Evolutionary conservation across 495 filamentous ascomycete genomes (phyloP), one percentile per base, ranked within the genome.

Genomic region (Aspergillus homomorphus): DNA sequence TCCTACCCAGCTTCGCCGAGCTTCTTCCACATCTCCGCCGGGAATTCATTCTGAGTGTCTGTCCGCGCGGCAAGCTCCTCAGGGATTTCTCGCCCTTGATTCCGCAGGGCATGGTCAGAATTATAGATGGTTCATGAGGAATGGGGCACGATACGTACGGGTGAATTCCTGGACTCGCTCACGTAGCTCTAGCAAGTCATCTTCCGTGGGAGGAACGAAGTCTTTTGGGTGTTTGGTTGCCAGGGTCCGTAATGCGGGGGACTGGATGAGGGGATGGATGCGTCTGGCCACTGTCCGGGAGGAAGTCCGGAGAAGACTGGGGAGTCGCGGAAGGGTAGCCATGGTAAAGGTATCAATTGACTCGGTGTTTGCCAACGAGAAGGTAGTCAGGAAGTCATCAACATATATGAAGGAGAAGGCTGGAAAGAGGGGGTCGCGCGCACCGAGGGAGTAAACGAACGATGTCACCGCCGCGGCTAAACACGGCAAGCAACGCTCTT

Each of bases 121-220:
- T 42, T 16, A 56, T 33, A 26, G 1, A 5, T 20, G 14, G 14
- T n/a, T n/a, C 12, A 22, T 16, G 43, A 10, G 19, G 4, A 28
- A 3, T n/a, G 0, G 12, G 22, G 28, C 8, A 1, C 1, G 26
- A 2, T 33, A 60, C 70, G 51, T 65, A 78, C 92, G 81, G 20
- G 89, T 87, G 66, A 98, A 98, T 41, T 98, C 94, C 62, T 93
- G 91, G 15, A 96, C 92, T 16, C 90, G 80, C 65, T 97, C 93
- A 54, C 93, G 85, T 33, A 98, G 77, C 70, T 98, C 93, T 4
- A 82, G 56, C 15, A 98, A 81, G 46, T 98, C 95, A 43, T 86
- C 81, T 12, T 80, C 72, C 0, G 87, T 80, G 0, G 94, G 94
- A 33, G 92, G 82, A 7, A 75, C 78, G 72, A 98, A 98, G 64